These are phyloP conservation scores for Themeda triandra DNA, from an alignment of 176 grass and related monocot species.

Conservation along the genomic window DNA sequence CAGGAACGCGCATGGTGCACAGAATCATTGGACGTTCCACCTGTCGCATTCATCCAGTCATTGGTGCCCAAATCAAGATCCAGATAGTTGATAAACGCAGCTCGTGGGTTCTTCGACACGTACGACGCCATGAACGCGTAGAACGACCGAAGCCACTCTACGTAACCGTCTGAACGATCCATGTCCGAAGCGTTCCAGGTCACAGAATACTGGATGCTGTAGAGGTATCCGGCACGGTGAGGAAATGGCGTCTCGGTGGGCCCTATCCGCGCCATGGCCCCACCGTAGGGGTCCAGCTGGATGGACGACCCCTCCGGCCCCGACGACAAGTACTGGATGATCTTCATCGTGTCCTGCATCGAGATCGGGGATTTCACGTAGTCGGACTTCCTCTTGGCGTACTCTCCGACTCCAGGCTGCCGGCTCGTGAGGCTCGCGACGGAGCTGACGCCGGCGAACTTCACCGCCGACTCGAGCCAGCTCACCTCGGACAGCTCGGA, in stretches of 20 bases:
- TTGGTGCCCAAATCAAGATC: constrained; percentile 59
- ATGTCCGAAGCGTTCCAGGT: not conserved
- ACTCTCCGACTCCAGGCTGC: not conserved
- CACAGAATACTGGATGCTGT: constrained; percentile 54
- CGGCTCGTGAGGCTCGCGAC: constrained; percentile 29
- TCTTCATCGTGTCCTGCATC: not conserved
- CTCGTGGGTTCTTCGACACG: constrained; percentile 44
- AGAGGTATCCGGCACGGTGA: constrained; percentile 40
- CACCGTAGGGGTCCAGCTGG: constrained; percentile 64
- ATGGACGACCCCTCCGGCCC: constrained; percentile 18
- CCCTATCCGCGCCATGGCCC: constrained; percentile 38
- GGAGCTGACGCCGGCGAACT: constrained; percentile 12
- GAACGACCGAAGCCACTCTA: constrained; percentile 47
- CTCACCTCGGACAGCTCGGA: constrained; percentile 34
- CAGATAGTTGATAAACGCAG: constrained; percentile 63
- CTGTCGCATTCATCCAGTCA: constrained; percentile 9
- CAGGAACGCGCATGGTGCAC: constrained; percentile 16
- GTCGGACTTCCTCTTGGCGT: constrained; percentile 65
- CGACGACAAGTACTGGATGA: constrained; percentile 23
- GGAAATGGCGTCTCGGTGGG: constrained; percentile 42
- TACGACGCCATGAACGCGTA: constrained; percentile 38
- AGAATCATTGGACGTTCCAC: not conserved
- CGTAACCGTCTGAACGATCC: not conserved
- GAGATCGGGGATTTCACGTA: constrained; percentile 53
- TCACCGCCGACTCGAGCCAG: constrained; percentile 60